Evolutionary conservation across 352 stramenopile genomes (phyloP), one percentile per base, ranked within the genome.

Genomic region (Phytopythium mirpurense): DNA sequence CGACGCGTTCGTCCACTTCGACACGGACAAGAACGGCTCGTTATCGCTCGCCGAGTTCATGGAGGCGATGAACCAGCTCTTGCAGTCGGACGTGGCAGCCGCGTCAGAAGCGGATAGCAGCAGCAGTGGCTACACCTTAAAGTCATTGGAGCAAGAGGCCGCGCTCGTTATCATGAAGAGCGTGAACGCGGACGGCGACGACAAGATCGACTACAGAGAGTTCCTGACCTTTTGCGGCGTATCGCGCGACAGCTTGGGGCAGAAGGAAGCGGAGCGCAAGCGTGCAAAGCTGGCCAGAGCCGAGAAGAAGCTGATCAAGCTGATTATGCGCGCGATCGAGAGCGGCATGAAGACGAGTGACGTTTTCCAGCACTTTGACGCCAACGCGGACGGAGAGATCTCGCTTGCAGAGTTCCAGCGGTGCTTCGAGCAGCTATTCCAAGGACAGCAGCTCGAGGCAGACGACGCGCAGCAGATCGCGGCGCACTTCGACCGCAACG

Each of bases 281-380:
- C 43, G 26, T 3, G 12, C 60, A 12, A 63, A 56, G 12, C 45
- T 55, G 3, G 52, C 56, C 2, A 60, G 68, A 15, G 63, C 61
- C 1, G 72, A 89, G 49, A 64, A 68, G 57, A 87, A 87, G 43
- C 62, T 89, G 11, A 72, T 86, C 54, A 83, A 89, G 54, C 54
- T 89, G 12, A 52, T 89, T 3, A 53, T 79, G 46, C 72, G 74
- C 3, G 79, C 82, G 9, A 63, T 72, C 41, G 55, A 60, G 8
- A 58, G 52, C 27, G 84, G 80, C 0, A 61, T 92, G 49, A 65
- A 47, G 0, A 55, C 88, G 6, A 62, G 73, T 11, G 67, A 91
- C 16, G 65, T 91, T 6, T 96, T 96, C 38, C 51, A 75, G n/a
- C 65, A 94, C 4, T 91, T 93, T 44, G 83, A 93, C 54, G 51